Evolutionary conservation across 2,329 filamentous ascomycete genomes (phyloP), one percentile per base, ranked within the genome.

Genomic region (Ustulina deusta): DNA sequence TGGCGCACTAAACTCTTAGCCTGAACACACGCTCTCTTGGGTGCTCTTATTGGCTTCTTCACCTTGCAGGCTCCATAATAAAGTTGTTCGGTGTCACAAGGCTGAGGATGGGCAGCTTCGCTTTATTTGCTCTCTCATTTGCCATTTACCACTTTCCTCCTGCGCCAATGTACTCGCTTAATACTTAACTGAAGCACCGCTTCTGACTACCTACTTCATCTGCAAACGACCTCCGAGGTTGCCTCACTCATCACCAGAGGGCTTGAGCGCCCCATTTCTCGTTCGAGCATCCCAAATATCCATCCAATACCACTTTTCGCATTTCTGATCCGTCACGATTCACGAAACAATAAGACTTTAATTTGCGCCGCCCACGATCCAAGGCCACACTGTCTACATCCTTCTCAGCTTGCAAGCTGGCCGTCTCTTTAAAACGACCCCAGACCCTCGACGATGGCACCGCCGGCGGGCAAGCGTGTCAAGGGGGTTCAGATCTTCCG

Each of bases 401-500:
- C n/a, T n/a, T n/a, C n/a, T n/a, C n/a, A n/a, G n/a, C n/a, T n/a
- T n/a, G n/a, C n/a, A n/a, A n/a, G n/a, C n/a, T n/a, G n/a, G n/a
- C n/a, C n/a, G n/a, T n/a, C 17, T 48, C 32, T 5, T 15, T n/a
- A 5, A 27, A 52, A 27, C 59, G 3, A 63, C 2, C 17, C n/a
- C 25, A 29, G n/a, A 36, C 29, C 5, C n/a, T 25, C 36, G 1
- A 75, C 63, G 62, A 90, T 90, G 89, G 87, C 88, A 62, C 88
- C 87, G 17, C 84, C 87, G 13, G 83, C 85, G 25, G 86, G 87
- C 65, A 90, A 90, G 79, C 88, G 89, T 77, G 85, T 89, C 73
- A 91, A 91, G 77, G 86, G 88, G 75, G 84, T 86, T 58, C 86
- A 93, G 82, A 83, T 91, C 69, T 86, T 82, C 72, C 86, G 89